Evolutionary conservation across 2,329 filamentous ascomycete genomes (phyloP).

Genomic region (Pestalotiopsis sp.): DNA sequence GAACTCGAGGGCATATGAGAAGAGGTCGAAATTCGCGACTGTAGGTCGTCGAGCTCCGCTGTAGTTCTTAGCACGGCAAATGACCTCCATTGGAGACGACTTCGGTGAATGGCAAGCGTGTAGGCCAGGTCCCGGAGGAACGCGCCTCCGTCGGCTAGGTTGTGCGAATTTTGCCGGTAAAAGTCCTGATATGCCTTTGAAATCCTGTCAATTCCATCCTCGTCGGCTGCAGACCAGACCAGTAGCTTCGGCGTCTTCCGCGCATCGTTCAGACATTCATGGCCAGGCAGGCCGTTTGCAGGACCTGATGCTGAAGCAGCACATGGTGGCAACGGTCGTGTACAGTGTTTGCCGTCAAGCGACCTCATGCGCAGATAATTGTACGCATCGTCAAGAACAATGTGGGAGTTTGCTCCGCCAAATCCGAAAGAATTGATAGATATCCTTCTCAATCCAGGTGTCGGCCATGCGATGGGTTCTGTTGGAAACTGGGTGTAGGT

Average conservation of each 20-base stretch:
- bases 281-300: too few relatives aligned
- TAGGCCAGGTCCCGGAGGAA: conserved; percentile 26
- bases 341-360: neutral
- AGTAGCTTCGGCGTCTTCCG: neutral
- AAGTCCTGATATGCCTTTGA: neutral
- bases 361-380: neutral
- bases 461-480: conserved; percentile 17
- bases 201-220: neutral
- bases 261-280: too few relatives aligned
- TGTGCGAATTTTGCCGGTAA: too few relatives aligned
- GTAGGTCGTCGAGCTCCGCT: neutral
- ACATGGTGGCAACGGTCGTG: neutral
- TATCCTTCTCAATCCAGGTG: conserved; percentile 13
- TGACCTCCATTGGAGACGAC: conserved; percentile 28
- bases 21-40: too few relatives aligned
- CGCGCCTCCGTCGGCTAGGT: too few relatives aligned
- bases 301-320: too few relatives aligned
- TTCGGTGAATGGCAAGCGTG: conserved; percentile 30
- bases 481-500: conserved; percentile 13
- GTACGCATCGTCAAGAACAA: conserved; percentile 21
- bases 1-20: neutral
- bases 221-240: neutral
- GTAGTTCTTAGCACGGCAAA: conserved; percentile 22
- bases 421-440: conserved; percentile 27
- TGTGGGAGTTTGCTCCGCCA: conserved; percentile 25